Evolutionary conservation across 2,329 filamentous ascomycete genomes (phyloP), one percentile per base, ranked within the genome.

Genomic region (Clathrospora elynae): DNA sequence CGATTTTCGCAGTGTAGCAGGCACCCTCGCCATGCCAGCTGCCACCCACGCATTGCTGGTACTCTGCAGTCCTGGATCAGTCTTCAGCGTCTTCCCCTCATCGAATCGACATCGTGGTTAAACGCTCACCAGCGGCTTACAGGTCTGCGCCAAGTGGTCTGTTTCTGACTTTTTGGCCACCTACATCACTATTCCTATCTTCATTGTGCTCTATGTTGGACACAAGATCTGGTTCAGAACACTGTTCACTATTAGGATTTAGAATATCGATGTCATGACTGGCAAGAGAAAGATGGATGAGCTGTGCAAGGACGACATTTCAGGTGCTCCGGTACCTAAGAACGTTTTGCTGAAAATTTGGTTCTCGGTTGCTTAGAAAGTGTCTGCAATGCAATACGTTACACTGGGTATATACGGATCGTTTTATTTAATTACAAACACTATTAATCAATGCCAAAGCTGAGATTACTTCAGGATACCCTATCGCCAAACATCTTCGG

Each of bases 111-210:
- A 41, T 78, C 77, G 45, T 79, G 76, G 44, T 67, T n/a, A n/a
- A n/a, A 68, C 64, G 1, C 43, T 70, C 14, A 70, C 65, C 28
- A 68, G 67, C 34, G 66, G 66, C 7, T 70, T 68, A 34, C 61
- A 66, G 6, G 85, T 87, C 1, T 62, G 62, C 9, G 55, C 47
- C 37, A 68, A 68, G 0, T 80, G 75, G 66, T 57, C 50, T 26
- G 68, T 71, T 0, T 59, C 74, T n/a, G 72, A 74, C n/a, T 81
- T 81, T 48, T 53, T 80, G 13, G 78, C 77, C 0, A 73, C 74
- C 1, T 78, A 79, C 46, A 75, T 78, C 11, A 76, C 74, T 1
- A 29, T 71, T 14, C 67, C 67, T 0, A 67, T 71, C 13, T 70
- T 68, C 49, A 20, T 68, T 5, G 60, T 51, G 7, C 39, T 71